These are phyloP conservation scores for Guillardia theta DNA, from an alignment of 78 protist genomes.

Conservation along the genomic window DNA sequence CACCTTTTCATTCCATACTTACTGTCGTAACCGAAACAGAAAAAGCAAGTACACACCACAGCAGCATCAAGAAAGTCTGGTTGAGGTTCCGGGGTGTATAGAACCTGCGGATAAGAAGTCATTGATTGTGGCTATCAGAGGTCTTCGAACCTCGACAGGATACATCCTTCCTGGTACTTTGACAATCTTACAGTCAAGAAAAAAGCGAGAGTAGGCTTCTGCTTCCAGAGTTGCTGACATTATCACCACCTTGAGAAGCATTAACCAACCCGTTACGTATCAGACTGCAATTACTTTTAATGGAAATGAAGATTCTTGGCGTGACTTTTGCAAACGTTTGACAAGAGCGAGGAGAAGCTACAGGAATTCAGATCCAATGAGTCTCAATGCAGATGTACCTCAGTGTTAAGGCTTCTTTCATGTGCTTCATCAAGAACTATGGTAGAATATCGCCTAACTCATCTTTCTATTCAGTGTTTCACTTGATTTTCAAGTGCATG, in stretches of 20 bases:
- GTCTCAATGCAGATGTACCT: neutral
- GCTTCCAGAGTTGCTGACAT: neutral
- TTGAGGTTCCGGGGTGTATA: neutral
- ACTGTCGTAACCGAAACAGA: no score
- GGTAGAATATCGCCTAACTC: no score
- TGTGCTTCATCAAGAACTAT: constrained; percentile 4
- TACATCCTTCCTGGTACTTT: neutral
- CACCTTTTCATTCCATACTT: no score
- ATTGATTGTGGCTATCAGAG: neutral
- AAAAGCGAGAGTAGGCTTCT: neutral
- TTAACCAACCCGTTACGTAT: neutral
- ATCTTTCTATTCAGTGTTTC: no score
- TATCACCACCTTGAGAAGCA: neutral
- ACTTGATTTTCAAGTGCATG: no score
- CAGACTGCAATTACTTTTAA: neutral
- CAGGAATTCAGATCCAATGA: neutral
- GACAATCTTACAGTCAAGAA: neutral
- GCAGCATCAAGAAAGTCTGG: constrained; percentile 10
- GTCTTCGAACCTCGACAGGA: neutral
- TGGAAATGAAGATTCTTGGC: neutral
- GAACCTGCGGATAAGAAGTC: neutral
- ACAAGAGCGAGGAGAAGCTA: neutral
- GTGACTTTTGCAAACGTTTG: neutral
- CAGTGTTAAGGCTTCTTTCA: neutral
- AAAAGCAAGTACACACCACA: no score